phyloP scores from a whole-genome alignment of 306 rosid species.

The Gastrolobium bilobum region DNA sequence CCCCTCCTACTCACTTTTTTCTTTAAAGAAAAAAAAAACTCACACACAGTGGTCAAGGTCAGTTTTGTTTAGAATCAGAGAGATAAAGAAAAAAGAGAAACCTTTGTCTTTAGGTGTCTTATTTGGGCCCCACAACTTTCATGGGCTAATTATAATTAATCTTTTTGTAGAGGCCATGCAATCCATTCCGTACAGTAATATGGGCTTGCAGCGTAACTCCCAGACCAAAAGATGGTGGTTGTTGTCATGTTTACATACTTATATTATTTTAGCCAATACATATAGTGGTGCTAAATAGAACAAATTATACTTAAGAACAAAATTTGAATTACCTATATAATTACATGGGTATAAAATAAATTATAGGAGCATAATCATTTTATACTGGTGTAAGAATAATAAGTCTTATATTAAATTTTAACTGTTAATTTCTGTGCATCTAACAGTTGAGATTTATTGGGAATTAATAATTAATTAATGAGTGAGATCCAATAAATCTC shows the following conservation, averaged over 20 bases:
- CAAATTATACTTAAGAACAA: not conserved
- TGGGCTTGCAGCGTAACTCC: constrained; percentile 45
- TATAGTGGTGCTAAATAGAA: not conserved
- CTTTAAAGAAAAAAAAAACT: not conserved
- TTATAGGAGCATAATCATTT: no score
- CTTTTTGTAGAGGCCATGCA: constrained; percentile 51
- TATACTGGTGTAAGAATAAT: no score
- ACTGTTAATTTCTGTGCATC: no score
- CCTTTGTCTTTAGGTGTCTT: constrained; percentile 56
- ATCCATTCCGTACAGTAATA: constrained; percentile 43
- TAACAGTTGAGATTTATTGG: no score
- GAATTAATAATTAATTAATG: no score
- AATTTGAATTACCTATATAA: not conserved
- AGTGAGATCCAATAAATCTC: no score
- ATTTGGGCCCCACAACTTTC: constrained; percentile 51
- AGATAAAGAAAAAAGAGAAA: not conserved
- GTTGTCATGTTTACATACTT: not conserved
- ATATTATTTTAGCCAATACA: not conserved
- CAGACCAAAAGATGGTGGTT: not conserved
- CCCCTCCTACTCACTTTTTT: not conserved
- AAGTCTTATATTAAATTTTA: no score
- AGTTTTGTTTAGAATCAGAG: constrained; percentile 20
- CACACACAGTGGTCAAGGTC: constrained; percentile 10
- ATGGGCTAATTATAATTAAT: constrained; percentile 49
- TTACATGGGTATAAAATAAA: not conserved